These are phyloP conservation scores for Solanum bulbocastanum DNA, from an alignment of 257 asterid genomes.

Conservation along the genomic window DNA sequence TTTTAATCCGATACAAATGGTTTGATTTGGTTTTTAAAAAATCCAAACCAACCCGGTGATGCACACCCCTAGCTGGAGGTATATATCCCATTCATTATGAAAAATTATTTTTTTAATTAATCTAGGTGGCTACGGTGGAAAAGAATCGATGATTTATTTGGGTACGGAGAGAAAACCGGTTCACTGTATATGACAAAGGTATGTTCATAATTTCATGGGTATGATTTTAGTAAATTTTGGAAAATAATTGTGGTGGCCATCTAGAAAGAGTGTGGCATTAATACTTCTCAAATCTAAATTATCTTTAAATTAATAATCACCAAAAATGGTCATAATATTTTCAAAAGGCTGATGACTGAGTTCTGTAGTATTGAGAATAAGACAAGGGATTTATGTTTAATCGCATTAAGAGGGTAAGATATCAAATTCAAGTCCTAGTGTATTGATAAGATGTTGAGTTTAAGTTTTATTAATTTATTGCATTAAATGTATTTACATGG, in stretches of 20 bases:
- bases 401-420: background rate
- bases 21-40: too few relatives aligned
- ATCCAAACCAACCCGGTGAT: too few relatives aligned
- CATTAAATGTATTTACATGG: background rate
- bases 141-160: background rate
- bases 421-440: too few relatives aligned
- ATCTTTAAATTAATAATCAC: background rate
- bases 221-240: background rate
- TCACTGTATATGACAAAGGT: background rate
- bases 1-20: too few relatives aligned
- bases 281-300: background rate
- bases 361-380: background rate
- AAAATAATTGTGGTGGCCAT: background rate
- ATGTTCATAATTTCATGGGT: background rate
- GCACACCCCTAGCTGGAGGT: too few relatives aligned
- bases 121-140: too few relatives aligned
- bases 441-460: background rate
- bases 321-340: background rate
- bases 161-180: background rate
- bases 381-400: background rate
- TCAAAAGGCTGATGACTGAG: background rate
- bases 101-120: too few relatives aligned
- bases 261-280: background rate
- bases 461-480: too few relatives aligned
- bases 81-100: too few relatives aligned